Percentiles rank a stretch among this genome's conserved stretches.
Evolutionary conservation across 2,329 filamentous ascomycete species (phyloP).

Genomic region (Gnomoniopsis smithogilvyi): DNA sequence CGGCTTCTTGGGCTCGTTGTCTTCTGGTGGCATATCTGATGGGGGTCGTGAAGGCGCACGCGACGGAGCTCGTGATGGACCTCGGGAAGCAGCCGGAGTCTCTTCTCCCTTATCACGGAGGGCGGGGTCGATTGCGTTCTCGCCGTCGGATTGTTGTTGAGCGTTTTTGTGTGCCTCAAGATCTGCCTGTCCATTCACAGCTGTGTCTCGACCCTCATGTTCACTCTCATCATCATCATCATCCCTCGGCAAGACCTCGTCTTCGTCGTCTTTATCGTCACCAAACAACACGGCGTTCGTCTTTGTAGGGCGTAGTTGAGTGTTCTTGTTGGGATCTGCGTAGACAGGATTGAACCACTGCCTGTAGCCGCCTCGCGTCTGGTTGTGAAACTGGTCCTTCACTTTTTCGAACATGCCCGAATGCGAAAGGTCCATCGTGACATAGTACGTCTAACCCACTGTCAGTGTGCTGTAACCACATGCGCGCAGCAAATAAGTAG

Average conservation of each 20-base stretch:
- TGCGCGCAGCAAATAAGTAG: background rate
- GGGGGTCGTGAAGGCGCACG: background rate
- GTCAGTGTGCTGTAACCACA: background rate
- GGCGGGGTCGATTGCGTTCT: constrained; percentile 17
- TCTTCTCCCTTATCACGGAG: constrained; percentile 5
- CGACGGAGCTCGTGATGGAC: background rate
- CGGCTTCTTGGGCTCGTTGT: background rate
- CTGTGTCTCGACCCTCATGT: constrained; percentile 6
- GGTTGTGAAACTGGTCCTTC: constrained; percentile 35
- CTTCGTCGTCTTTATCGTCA: constrained; percentile 19
- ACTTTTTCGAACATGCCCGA: constrained; percentile 50
- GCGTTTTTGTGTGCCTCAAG: background rate
- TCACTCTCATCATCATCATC: constrained; percentile 17
- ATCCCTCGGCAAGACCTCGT: constrained; percentile 20
- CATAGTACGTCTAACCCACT: constrained; percentile 56
- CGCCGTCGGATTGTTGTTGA: constrained; percentile 1
- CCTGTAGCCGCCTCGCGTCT: constrained; percentile 43
- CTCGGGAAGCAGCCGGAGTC: constrained; percentile 2
- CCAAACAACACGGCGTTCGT: constrained; percentile 18
- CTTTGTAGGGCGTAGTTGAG: constrained; percentile 14
- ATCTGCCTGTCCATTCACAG: background rate
- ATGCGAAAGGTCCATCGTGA: constrained; percentile 61
- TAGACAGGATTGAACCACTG: constrained; percentile 32
- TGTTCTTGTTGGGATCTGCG: constrained; percentile 19
- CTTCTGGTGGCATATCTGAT: background rate